phyloP scores from a whole-genome alignment of 345 rosid genomes.

The Populus deltoides region DNA sequence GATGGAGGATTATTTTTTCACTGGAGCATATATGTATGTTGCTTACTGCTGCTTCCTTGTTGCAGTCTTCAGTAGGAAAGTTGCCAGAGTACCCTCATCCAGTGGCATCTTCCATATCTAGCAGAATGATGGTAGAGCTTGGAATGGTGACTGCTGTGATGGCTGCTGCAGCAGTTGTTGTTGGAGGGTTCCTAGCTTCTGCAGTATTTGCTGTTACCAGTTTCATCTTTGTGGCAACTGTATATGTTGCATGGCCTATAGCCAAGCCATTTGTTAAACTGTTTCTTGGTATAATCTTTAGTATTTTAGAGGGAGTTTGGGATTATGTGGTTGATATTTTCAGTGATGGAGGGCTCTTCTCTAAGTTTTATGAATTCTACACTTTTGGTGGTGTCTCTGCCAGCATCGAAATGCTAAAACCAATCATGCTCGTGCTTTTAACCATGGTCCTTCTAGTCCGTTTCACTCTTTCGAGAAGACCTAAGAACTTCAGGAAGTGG shows the following conservation, averaged over 20 bases:
- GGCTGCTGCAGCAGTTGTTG: conserved; percentile 78
- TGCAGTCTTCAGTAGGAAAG: conserved; percentile 80
- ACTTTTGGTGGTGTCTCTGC: conserved; percentile 78
- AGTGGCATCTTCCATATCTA: conserved; percentile 86
- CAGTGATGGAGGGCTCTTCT: conserved; percentile 60
- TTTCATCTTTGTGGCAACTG: conserved; percentile 59
- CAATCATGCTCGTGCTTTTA: conserved; percentile 64
- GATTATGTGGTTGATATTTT: conserved; percentile 62
- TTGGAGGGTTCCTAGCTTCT: conserved; percentile 86
- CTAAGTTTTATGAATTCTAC: conserved; percentile 62
- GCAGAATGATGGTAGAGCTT: conserved; percentile 93
- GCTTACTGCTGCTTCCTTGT: conserved; percentile 14
- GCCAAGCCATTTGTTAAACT: conserved; percentile 67
- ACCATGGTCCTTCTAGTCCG: conserved; percentile 88
- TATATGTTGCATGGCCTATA: conserved; percentile 84
- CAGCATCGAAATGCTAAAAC: conserved; percentile 74
- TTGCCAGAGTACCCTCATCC: conserved; percentile 75
- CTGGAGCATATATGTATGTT: background rate
- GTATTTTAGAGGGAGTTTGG: conserved; percentile 59
- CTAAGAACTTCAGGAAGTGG: conserved; percentile 97
- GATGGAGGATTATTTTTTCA: background rate
- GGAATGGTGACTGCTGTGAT: conserved; percentile 86
- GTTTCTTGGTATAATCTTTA: conserved; percentile 47
- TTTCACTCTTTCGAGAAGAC: conserved; percentile 86
- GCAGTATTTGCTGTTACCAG: conserved; percentile 86